Evolutionary conservation across 768 basidiomycete species (phyloP), one percentile per base, ranked within the genome.

Genomic region (Tulasnella sp.): DNA sequence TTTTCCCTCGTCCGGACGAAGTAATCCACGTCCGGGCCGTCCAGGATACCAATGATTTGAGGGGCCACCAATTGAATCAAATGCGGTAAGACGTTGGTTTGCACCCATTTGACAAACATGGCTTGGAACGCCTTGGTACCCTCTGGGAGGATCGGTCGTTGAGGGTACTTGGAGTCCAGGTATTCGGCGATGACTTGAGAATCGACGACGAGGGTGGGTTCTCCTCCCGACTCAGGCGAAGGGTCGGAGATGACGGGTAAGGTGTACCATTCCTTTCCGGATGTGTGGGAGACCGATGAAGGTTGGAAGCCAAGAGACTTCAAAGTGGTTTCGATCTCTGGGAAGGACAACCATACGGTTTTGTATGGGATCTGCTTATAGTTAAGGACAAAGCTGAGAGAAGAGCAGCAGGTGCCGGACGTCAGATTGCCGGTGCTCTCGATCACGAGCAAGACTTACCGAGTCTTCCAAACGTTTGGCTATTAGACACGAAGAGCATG

Each of bases 321-420:
- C 6, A 72, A 62, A 12, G 36, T 44, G 35, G 71, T 36, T 26
- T 64, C 63, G 64, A 72, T 72, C 9, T 72, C 71, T 5, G 62
- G 62, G 14, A 40, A 72, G 40, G 63, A 67, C 16, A 72, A 19
- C 62, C 62, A 72, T n/a, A 72, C 65, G 36, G 71, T 72, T 19
- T 47, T 32, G 44, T 72, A 72, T 17, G 71, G 71, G 16, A 72
- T 65, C n/a, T 47, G 35, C n/a, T 72, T 72, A 36, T 72, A 72
- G 64, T 72, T 72, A 19, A 72, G 71, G 32, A 72, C 64, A 17
- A 72, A 67, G 7, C 71, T 72, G 52, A 29, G 12, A 29, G 11
- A 59, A 29, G 26, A 59, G 22, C n/a, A n/a, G 5, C 2, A 59
- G 6, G 9, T 29, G 9, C 9, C 22, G 16, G 44, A 29, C 52